These are phyloP conservation scores for Tolypocladium inflatum DNA, from an alignment of 2,329 filamentous ascomycete species.

Conservation along the genomic window DNA sequence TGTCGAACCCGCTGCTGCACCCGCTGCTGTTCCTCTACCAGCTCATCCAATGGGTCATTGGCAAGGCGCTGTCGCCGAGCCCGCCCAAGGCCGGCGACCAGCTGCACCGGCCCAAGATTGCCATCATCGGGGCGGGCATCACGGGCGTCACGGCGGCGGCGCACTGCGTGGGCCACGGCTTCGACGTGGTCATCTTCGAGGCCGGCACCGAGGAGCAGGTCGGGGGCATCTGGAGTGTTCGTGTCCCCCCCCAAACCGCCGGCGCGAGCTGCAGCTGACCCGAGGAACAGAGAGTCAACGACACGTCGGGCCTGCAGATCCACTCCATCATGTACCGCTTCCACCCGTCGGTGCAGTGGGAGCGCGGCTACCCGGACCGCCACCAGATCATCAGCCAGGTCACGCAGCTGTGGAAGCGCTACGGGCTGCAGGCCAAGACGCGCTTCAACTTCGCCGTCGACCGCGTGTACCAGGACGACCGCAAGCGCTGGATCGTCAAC, in stretches of 20 bases:
- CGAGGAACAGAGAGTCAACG: constrained; percentile 57
- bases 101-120: constrained; percentile 55
- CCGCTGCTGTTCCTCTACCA: constrained; percentile 55
- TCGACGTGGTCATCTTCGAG: constrained; percentile 74
- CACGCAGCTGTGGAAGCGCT: constrained; percentile 62
- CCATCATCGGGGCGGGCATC: constrained; percentile 61
- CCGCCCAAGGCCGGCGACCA: constrained; percentile 51
- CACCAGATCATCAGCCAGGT: constrained; percentile 68
- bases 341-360: constrained; percentile 69
- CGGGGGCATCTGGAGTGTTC: constrained; percentile 73
- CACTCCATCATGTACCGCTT: constrained; percentile 85
- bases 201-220: constrained; percentile 54
- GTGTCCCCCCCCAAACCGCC: constrained; percentile 12
- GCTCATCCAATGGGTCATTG: constrained; percentile 54
- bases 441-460: constrained; percentile 62
- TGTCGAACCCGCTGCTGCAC: constrained; percentile 35
- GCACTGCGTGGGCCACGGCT: constrained; percentile 78
- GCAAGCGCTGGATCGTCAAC: constrained; percentile 72
- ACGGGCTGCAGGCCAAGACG: constrained; percentile 61
- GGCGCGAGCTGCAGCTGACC: not conserved
- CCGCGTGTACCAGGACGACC: constrained; percentile 57
- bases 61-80: constrained; percentile 57
- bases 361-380: constrained; percentile 66
- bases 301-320: constrained; percentile 73
- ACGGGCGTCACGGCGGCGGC: constrained; percentile 70